Base-by-base conservation (phyloP, 2,329 filamentous ascomycete species). In the Talaromyces sp. region DNA sequence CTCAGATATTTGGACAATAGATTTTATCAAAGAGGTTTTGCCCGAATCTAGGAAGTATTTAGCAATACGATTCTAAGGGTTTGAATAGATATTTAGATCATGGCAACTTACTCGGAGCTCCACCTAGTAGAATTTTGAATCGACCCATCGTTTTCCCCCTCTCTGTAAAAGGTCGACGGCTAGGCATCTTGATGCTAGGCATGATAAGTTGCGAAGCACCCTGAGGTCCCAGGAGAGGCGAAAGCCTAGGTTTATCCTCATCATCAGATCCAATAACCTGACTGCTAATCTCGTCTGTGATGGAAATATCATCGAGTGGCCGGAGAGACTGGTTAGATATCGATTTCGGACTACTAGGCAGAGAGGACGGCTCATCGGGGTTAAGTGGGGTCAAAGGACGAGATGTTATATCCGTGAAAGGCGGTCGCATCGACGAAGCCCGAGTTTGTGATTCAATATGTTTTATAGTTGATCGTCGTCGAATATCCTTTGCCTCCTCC, bases 101-200 rank as follows among this genome's bases (percentile, higher is more conserved):
- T 8, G 42, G 8, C n/a, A 37, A 64, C 70, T 55, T 80, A 88
- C 91, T 90, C 66, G 85, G 82, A 65, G 86, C 84, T 27, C 94
- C 94, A 47, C 91, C 88, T 50, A 97, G 80, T 58, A 97, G 79
- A n/a, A 97, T 78, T 75, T 96, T 97, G 49, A 97, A 79, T 63
- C 90, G 87, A 1, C 93, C 93, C 70, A 97, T 83, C 30, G 82
- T 82, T 75, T 88, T 93, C 14, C 94, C 94, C 42, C 83, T 83
- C n/a, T 89, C 85, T 0, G 94, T 97, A 70, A 97, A 97, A 0
- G 92, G 92, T 47, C 91, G 83, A 45, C 94, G 86, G 55, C 85
- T 89, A 3, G 94, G 93, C 84, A 99, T 94, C 56, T 85, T 86
- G 65, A 99, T 87, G 67, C 91, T 96, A 4, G 94, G 94, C 94